Evolutionary conservation across 2,329 filamentous ascomycete species (phyloP), one percentile per base, ranked within the genome.

Genomic region (Piedraia hortae): DNA sequence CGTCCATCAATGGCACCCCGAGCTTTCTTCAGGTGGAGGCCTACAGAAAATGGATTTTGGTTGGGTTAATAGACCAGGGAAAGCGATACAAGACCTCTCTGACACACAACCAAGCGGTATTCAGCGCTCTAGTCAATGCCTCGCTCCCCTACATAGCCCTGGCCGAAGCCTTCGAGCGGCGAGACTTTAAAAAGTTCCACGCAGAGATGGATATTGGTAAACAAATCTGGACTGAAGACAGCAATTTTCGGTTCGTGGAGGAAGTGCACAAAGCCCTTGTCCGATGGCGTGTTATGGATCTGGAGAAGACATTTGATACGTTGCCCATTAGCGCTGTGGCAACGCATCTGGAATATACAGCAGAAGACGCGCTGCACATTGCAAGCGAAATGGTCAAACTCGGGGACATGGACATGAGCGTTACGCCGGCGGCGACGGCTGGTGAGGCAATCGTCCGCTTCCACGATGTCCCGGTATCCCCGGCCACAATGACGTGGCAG

Each of bases 31-130:
- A 85, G 70, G 54, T 72, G 3, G 77, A 90, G 32, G 74, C 75
- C 4, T 82, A 89, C 52, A 88, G 82, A 48, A 88, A 82, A 45
- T 91, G 77, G 72, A 41, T 88, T 5, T 49, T 97, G 9, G 57
- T 78, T 6, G 63, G 65, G 23, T 54, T 91, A 24, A 50, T 97
- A 10, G 53, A 61, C 4, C 50, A 65, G 23, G 80, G 78, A 31
- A 60, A 53, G 34, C 50, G 60, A 34, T 42, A 48, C 34, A 25
- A 44, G 1, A 39, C 62, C 6, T 71, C 73, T 1, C 50, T 54
- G 17, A 58, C 60, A 20, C 57, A 60, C 5, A 53, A 56, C 21
- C 27, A 43, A 2, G 43, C 47, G 10, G 56, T 62, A 1, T 48
- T 58, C 28, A 67, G 61, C 35, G 41, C 49, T 4, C 66, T 66